Evolutionary conservation across 352 stramenopile genomes (phyloP).

Genomic region (Globisporangium alternatum): DNA sequence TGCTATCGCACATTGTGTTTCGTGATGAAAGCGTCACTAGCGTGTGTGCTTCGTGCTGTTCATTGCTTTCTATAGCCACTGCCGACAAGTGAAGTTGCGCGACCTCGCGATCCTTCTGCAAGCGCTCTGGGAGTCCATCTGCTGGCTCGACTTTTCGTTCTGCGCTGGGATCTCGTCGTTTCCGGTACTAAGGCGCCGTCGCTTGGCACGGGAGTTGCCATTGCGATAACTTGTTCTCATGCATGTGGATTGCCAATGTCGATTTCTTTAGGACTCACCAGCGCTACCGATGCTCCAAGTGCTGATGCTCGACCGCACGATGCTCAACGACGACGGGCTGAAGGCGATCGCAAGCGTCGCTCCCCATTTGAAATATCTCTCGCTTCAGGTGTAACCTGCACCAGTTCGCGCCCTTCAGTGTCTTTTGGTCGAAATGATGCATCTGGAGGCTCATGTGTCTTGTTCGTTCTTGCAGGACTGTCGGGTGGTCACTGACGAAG

Average conservation of each 20-base stretch:
- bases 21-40: neutral
- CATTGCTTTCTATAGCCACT: slow-evolving; percentile 23
- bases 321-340: slow-evolving; percentile 45
- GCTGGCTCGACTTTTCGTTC: slow-evolving; percentile 52
- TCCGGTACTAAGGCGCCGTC: slow-evolving; percentile 25
- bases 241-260: neutral
- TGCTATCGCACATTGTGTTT: neutral
- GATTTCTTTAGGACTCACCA: slow-evolving; percentile 9
- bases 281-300: slow-evolving; percentile 44
- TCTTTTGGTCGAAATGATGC: neutral
- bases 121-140: slow-evolving; percentile 27
- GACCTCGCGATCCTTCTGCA: slow-evolving; percentile 39
- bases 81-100: slow-evolving; percentile 17
- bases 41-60: neutral
- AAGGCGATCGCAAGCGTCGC: slow-evolving; percentile 28
- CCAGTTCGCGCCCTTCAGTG: neutral
- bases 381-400: slow-evolving; percentile 43
- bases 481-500: slow-evolving; percentile 40
- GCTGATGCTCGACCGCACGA: slow-evolving; percentile 60
- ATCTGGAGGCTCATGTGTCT: neutral
- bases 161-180: slow-evolving; percentile 44
- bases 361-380: slow-evolving; percentile 54
- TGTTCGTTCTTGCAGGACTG: slow-evolving; percentile 36
- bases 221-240: neutral
- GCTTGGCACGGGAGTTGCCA: neutral